phyloP scores from a whole-genome alignment of 495 filamentous ascomycete genomes.

The Penicilliopsis zonata region DNA sequence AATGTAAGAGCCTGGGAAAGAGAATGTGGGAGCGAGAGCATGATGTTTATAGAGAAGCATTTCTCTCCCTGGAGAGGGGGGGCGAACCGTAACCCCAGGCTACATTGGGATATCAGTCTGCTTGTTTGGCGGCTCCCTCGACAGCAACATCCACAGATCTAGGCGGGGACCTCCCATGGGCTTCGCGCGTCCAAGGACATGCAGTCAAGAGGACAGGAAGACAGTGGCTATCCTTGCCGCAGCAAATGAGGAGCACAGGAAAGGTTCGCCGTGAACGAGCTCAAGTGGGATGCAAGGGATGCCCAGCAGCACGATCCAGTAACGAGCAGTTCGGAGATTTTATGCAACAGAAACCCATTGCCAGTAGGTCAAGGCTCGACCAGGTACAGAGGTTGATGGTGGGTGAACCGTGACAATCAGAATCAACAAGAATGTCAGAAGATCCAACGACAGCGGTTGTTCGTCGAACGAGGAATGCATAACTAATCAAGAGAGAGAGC shows the following conservation, averaged over 20 bases:
- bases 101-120: slow-evolving; percentile 27
- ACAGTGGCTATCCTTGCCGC: slow-evolving; percentile 21
- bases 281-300: slow-evolving; percentile 30
- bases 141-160: slow-evolving; percentile 27
- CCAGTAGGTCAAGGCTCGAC: slow-evolving; percentile 7
- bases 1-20: slow-evolving; percentile 41
- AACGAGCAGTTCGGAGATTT: slow-evolving; percentile 31
- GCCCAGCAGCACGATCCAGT: slow-evolving; percentile 26
- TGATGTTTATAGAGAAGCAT: slow-evolving; percentile 39
- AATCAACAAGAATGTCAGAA: slow-evolving; percentile 22
- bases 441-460: slow-evolving; percentile 13
- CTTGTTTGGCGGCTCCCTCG: slow-evolving; percentile 30
- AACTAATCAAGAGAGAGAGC: slow-evolving; percentile 6
- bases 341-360: slow-evolving; percentile 16
- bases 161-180: slow-evolving; percentile 18
- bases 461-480: slow-evolving; percentile 17
- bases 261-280: slow-evolving; percentile 22
- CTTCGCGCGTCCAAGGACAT: slow-evolving; percentile 20
- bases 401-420: slow-evolving; percentile 15
- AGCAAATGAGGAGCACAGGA: slow-evolving; percentile 33
- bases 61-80: slow-evolving; percentile 22
- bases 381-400: slow-evolving; percentile 13
- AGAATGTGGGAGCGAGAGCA: slow-evolving; percentile 45
- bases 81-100: slow-evolving; percentile 17
- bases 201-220: slow-evolving; percentile 19